These are phyloP conservation scores for Aeminium ludgeri DNA, from an alignment of 495 filamentous ascomycete species.

Conservation along the genomic window DNA sequence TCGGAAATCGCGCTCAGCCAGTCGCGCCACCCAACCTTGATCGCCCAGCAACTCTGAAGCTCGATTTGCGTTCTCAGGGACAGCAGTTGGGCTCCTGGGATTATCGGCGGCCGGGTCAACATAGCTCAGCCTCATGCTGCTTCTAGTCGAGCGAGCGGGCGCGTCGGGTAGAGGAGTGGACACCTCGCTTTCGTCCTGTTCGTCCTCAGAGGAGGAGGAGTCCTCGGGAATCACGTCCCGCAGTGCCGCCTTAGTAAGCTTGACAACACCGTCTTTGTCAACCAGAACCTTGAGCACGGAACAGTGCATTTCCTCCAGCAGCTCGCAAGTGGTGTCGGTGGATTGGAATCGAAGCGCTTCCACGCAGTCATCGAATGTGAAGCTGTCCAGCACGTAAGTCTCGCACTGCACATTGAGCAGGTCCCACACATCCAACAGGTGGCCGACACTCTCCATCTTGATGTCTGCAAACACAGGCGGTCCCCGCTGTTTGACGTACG, in stretches of 20 bases:
- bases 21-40: constrained; percentile 68
- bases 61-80: constrained; percentile 28
- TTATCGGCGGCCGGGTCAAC: constrained; percentile 42
- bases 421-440: constrained; percentile 79
- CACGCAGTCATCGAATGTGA: constrained; percentile 91
- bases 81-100: constrained; percentile 14
- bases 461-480: constrained; percentile 31
- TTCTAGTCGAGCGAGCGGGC: constrained; percentile 52
- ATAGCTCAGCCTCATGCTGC: constrained; percentile 53
- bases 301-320: constrained; percentile 84
- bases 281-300: constrained; percentile 78
- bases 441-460: constrained; percentile 60
- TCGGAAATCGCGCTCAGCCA: constrained; percentile 69
- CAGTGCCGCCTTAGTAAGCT: constrained; percentile 40
- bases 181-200: constrained; percentile 36
- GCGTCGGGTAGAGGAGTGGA: constrained; percentile 40
- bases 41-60: constrained; percentile 61
- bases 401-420: constrained; percentile 93
- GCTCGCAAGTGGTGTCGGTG: constrained; percentile 62
- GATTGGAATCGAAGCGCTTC: constrained; percentile 71
- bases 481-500: constrained; percentile 24
- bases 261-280: constrained; percentile 58
- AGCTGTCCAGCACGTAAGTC: constrained; percentile 82
- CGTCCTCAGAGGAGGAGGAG: constrained; percentile 47
- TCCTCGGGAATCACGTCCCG: constrained; percentile 51